A percentile compares a stretch with the other conserved stretches of the same genome.
Evolutionary conservation across 179 eudicot genomes (phyloP).

Genomic region (Amaranthus tricolor): DNA sequence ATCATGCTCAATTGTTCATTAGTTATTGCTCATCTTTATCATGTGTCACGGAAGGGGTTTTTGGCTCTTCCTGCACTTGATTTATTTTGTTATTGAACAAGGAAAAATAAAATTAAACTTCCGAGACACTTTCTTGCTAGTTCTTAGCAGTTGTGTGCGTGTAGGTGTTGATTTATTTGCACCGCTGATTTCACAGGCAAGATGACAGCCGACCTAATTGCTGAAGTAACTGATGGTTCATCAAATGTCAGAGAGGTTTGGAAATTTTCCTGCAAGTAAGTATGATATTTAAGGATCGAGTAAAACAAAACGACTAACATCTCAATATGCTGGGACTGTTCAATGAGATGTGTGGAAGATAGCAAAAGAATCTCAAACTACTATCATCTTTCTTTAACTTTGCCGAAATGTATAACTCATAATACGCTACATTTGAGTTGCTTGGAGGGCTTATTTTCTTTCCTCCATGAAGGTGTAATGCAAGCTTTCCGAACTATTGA

Average conservation of each 20-base stretch:
- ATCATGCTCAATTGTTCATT: not conserved
- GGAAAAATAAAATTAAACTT: not conserved
- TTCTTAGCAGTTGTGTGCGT: constrained; percentile 1
- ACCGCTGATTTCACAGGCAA: constrained; percentile 26
- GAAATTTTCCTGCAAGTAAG: constrained; percentile 36
- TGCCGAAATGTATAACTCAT: constrained; percentile 2
- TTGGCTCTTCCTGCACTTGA: not conserved
- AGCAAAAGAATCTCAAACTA: not conserved
- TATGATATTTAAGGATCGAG: not conserved
- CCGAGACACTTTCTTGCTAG: constrained; percentile 1
- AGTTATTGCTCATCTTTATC: not conserved
- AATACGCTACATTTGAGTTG: not conserved
- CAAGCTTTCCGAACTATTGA: not conserved
- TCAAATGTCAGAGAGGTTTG: constrained; percentile 41
- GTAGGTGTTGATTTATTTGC: constrained; percentile 2
- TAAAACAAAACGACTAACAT: not conserved
- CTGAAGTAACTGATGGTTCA: constrained; percentile 40
- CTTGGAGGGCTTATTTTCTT: not conserved
- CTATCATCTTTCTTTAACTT: not conserved
- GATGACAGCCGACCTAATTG: constrained; percentile 30
- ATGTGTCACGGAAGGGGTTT: not conserved
- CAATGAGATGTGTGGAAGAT: not conserved
- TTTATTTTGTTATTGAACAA: not conserved
- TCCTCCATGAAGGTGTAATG: not conserved
- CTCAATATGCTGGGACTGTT: not conserved